Base-by-base conservation (phyloP, 148 eudicot species). In the Persicaria tinctoria region DNA sequence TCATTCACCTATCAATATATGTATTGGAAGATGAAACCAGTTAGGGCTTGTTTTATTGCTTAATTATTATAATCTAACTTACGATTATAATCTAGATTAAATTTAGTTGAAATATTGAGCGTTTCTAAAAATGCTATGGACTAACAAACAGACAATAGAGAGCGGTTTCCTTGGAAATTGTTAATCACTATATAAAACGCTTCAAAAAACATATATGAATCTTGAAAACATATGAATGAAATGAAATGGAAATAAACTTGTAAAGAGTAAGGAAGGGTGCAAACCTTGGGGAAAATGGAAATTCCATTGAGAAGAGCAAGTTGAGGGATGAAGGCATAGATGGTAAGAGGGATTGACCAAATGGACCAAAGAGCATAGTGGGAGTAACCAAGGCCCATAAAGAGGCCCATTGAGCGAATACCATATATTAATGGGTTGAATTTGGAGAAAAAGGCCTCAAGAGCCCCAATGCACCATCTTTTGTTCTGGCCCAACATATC, bases 321-420 rank as follows among this genome's bases (percentile, higher is more conserved):
- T 46, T 83, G 90, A 54, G 95, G 95, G 44, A 90, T 53, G 69
- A 90, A 85, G 17, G 86, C 91, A 59, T 88, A 90, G 3, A 88
- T 64, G 27, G 80, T 78, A 5, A 86, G 8, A 13, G 95, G 90
- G 70, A 90, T 78, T 0, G 80, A 77, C 51, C 46, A 74, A 49
- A 86, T 77, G 66, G 90, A 74, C 86, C 84, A 84, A 11, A 74
- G 53, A 13, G 82, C 75, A 8, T 73, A 78, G 60, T 90, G 78
- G 1, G 85, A 73, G 57, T 85, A 90, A 23, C 76, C 68, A 11
- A 78, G 76, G 48, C 85, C 87, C 85, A 84, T 84, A 18, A 82
- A 0, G 8, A 75, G 75, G 66, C 89, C 89, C 84, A 90, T 23
- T 8, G 76, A 71, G 11, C 64, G 66, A 20, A 71, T 14, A 1